phyloP scores from a whole-genome alignment of 2,329 filamentous ascomycete species.

The Aspergillus vadensis region DNA sequence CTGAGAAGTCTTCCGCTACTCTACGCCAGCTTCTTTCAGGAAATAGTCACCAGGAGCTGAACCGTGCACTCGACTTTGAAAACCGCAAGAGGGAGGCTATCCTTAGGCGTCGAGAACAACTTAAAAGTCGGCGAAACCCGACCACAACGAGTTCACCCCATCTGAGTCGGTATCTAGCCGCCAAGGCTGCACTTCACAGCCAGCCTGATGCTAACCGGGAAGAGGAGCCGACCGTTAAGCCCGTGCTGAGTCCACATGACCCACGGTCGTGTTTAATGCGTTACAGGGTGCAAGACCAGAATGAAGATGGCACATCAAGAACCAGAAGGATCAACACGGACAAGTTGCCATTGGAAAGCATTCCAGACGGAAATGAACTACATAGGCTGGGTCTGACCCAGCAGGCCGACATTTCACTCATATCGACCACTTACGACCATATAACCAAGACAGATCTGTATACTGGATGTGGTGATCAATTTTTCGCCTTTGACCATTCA shows the following conservation, averaged over 20 bases:
- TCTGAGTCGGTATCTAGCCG: conserved; percentile 35
- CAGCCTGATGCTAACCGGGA: neutral
- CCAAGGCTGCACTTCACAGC: conserved; percentile 25
- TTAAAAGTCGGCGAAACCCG: conserved; percentile 11
- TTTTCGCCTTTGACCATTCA: conserved; percentile 15
- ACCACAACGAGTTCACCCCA: conserved; percentile 27
- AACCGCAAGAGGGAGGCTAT: conserved; percentile 40
- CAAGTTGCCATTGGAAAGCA: conserved; percentile 35
- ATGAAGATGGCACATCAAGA: neutral
- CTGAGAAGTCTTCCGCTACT: conserved; percentile 28
- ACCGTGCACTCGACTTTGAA: conserved; percentile 43
- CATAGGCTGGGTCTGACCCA: conserved; percentile 24
- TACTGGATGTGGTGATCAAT: conserved; percentile 13
- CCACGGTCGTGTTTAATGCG: conserved; percentile 36
- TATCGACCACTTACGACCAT: conserved; percentile 9
- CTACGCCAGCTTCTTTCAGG: conserved; percentile 22
- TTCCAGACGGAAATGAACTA: conserved; percentile 27
- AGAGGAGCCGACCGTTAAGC: neutral
- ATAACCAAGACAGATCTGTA: conserved; percentile 26
- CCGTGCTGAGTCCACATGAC: conserved; percentile 27
- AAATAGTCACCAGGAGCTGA: conserved; percentile 23
- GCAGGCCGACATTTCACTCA: conserved; percentile 1
- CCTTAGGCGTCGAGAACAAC: conserved; percentile 26
- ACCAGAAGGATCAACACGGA: conserved; percentile 21
- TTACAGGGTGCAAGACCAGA: conserved; percentile 10